Conservation (phyloP, 305 asterid genomes). For the Petunia hybrid region DNA sequence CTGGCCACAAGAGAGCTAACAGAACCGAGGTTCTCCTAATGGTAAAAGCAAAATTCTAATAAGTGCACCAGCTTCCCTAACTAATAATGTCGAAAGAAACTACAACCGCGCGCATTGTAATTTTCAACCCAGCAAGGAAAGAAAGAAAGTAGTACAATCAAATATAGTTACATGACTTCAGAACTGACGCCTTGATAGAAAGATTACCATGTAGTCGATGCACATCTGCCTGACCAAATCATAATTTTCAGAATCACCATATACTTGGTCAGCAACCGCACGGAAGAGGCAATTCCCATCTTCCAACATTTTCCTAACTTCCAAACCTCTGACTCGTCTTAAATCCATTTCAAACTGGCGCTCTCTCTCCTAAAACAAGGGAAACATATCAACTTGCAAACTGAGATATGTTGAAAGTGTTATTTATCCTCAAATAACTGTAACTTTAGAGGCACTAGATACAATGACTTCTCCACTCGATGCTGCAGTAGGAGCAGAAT, state of each 20-base stretch:
- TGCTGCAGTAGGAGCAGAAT: not conserved
- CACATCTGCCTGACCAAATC: constrained; percentile 98
- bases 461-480: constrained; percentile 10
- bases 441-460: not conserved
- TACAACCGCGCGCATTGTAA: not conserved
- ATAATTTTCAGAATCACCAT: constrained; percentile 91
- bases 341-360: constrained; percentile 88
- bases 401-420: constrained; percentile 5
- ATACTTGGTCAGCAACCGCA: constrained; percentile 99
- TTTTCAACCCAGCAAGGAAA: not conserved
- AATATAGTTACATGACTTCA: constrained; percentile 4
- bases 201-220: constrained; percentile 96
- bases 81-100: constrained; percentile 18
- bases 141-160: constrained; percentile 11
- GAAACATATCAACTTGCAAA: constrained; percentile 19
- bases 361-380: constrained; percentile 82
- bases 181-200: constrained; percentile 1
- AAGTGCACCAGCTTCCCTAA: not conserved
- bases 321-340: constrained; percentile 86
- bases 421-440: not conserved
- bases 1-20: not conserved
- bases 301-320: constrained; percentile 92
- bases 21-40: not conserved
- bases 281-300: constrained; percentile 99
- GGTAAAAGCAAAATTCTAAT: not conserved